phyloP scores from a whole-genome alignment of 2,329 filamentous ascomycete genomes.

The Ophiostoma novo-ulmi region DNA sequence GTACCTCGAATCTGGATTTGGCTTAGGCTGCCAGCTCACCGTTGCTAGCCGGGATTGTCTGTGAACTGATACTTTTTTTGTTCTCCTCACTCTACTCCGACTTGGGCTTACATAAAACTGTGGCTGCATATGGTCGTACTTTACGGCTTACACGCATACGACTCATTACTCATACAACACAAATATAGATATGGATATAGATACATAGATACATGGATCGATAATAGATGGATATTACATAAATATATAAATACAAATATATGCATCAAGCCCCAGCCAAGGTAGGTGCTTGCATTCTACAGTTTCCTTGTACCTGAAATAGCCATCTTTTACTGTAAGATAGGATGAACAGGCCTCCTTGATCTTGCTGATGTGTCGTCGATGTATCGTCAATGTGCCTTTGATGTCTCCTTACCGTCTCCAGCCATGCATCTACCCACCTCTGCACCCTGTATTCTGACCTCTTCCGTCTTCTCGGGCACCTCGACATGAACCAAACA shows the following conservation, averaged over 20 bases:
- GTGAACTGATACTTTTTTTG: background rate
- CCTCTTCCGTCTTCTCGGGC: conserved; percentile 4
- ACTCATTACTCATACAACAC: background rate
- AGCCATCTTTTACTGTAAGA: conserved; percentile 1
- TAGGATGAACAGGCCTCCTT: background rate
- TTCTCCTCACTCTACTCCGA: background rate
- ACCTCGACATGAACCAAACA: conserved; percentile 6
- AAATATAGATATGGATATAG: background rate
- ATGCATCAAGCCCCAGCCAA: background rate
- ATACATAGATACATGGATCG: background rate
- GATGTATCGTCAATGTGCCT: background rate
- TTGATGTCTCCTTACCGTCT: background rate
- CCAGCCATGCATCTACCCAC: background rate
- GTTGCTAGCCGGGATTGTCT: background rate
- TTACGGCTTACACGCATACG: background rate
- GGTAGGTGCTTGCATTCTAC: background rate
- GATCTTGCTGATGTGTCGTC: background rate
- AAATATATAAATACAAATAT: background rate
- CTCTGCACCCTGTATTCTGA: background rate
- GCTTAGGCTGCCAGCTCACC: conserved; percentile 8
- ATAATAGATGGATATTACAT: background rate
- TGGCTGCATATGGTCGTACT: conserved; percentile 2
- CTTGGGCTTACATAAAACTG: background rate
- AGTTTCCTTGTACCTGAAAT: background rate
- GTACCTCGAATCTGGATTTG: background rate